Conservation (phyloP, 2,329 filamentous ascomycete genomes). For the Ophiostoma tasmaniense region DNA sequence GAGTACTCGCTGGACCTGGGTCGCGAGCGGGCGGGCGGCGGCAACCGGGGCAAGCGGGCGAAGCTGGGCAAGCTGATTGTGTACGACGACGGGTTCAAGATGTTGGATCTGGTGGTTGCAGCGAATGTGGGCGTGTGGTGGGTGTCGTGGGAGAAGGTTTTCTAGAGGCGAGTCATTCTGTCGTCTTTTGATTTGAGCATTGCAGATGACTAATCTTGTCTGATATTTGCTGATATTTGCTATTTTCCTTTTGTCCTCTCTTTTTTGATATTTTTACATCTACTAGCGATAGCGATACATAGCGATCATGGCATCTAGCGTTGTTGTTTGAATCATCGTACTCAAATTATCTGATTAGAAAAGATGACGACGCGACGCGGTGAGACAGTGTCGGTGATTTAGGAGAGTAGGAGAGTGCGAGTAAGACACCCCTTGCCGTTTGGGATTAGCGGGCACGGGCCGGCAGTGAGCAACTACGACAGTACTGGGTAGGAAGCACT, state of each 20-base stretch:
- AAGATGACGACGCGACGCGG: neutral
- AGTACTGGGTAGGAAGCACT: no score
- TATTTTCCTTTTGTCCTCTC: neutral
- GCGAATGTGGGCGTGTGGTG: slow-evolving; percentile 92
- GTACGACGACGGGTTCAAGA: slow-evolving; percentile 82
- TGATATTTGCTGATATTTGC: neutral
- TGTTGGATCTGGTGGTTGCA: slow-evolving; percentile 87
- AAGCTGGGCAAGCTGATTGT: slow-evolving; percentile 93
- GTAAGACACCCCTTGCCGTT: neutral
- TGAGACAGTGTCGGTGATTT: no score
- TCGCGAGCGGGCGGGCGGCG: slow-evolving; percentile 76
- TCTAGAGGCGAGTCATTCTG: slow-evolving; percentile 11
- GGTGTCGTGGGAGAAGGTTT: slow-evolving; percentile 66
- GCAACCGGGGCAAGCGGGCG: slow-evolving; percentile 73
- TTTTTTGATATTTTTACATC: neutral
- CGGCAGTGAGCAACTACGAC: neutral
- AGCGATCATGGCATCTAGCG: neutral
- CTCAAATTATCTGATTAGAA: neutral
- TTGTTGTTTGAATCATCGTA: neutral
- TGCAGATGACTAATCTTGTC: neutral
- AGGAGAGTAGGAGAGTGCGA: no score
- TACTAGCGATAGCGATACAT: neutral
- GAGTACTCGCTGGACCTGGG: slow-evolving; percentile 56
- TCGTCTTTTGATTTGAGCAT: no score
- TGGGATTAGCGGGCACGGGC: neutral